Conservation (phyloP, 2,329 filamentous ascomycete species). For the Teratosphaeria epicoccoides region DNA sequence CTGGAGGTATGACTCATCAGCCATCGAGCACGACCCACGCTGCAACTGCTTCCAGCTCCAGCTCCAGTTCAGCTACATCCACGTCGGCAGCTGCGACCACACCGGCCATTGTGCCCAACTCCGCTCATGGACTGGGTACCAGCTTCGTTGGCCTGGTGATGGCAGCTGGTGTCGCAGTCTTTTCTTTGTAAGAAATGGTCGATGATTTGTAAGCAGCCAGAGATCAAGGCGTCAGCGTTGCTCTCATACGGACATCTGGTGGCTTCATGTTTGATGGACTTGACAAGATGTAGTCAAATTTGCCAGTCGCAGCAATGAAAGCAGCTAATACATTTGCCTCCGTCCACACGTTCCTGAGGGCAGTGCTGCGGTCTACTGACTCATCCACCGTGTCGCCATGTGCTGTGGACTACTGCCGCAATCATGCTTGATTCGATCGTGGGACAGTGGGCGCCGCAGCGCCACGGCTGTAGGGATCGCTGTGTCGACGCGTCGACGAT, state of each 20-base stretch:
- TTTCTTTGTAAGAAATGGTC: conserved; percentile 20
- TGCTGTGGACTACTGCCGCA: too few species aligned
- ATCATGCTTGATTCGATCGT: too few species aligned
- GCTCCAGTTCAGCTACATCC: conserved; percentile 12
- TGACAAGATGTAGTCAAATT: not conserved
- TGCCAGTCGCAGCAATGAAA: not conserved
- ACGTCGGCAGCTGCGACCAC: conserved; percentile 15
- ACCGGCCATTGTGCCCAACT: conserved; percentile 12
- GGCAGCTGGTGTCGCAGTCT: conserved; percentile 31
- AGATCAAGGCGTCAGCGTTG: too few species aligned
- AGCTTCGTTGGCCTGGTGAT: conserved; percentile 30
- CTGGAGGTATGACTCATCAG: conserved; percentile 25
- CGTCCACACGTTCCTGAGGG: too few species aligned
- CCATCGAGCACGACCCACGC: conserved; percentile 12
- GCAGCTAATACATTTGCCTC: too few species aligned
- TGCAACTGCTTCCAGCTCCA: conserved; percentile 22
- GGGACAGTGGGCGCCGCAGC: too few species aligned
- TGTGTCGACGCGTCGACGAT: too few species aligned
- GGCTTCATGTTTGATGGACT: not conserved
- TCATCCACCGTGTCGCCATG: too few species aligned
- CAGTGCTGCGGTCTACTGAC: too few species aligned
- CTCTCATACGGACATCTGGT: not conserved
- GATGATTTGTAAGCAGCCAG: not conserved
- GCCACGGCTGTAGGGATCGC: too few species aligned
- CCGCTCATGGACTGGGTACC: conserved; percentile 22